Conservation (phyloP, 345 rosid genomes). For the Limnanthes douglasii region DNA sequence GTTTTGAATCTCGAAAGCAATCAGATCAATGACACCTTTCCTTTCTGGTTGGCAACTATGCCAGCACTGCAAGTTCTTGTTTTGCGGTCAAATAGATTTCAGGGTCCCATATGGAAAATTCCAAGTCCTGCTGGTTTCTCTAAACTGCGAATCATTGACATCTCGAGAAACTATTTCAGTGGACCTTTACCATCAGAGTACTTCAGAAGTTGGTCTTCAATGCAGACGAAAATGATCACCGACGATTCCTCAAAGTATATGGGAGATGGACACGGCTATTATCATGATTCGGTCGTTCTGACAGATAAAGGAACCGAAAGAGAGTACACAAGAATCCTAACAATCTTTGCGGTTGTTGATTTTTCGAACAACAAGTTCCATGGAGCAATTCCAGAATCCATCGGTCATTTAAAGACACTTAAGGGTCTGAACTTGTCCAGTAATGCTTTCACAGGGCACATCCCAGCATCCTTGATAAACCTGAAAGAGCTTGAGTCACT, state of each 20-base stretch:
- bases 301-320: not conserved
- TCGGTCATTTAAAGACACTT: not conserved
- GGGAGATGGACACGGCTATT: not conserved
- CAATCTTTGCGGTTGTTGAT: not conserved
- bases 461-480: not conserved
- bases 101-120: not conserved
- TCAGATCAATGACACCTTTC: conserved; percentile 12
- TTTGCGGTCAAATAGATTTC: conserved; percentile 10
- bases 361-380: not conserved
- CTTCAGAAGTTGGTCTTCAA: not conserved
- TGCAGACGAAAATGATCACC: not conserved
- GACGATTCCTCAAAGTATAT: not conserved
- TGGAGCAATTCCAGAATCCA: not conserved
- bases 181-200: not conserved
- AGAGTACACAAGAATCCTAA: not conserved
- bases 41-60: conserved; percentile 13
- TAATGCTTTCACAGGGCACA: no score
- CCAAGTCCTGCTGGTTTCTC: not conserved
- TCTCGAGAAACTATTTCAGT: no score
- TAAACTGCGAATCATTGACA: no score
- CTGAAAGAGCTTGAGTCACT: not conserved
- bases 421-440: no score
- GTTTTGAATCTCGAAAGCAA: conserved; percentile 19
- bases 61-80: conserved; percentile 9
- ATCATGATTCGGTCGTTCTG: not conserved